phyloP scores from a whole-genome alignment of 169 alveolate genomes.

The Eimeria praecox region DNA sequence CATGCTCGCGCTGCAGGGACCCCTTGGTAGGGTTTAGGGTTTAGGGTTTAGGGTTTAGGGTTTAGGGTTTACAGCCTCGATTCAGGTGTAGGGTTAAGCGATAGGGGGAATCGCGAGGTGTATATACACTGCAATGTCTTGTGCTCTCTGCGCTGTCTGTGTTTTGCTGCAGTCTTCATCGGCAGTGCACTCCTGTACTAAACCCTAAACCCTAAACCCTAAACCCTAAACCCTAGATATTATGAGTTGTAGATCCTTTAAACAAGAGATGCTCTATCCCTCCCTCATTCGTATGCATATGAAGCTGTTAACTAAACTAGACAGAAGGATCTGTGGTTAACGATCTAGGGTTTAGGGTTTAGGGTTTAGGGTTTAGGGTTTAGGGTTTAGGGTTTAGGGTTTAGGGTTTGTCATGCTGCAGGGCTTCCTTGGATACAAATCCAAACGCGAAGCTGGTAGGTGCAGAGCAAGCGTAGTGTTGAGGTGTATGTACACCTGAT shows the following conservation, averaged over 20 bases:
- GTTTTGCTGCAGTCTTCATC: neutral
- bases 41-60: constrained; percentile 34
- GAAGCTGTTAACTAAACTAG: neutral
- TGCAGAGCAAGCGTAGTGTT: neutral
- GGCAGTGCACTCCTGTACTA: neutral
- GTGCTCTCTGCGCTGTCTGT: neutral
- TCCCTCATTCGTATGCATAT: constrained; percentile 64
- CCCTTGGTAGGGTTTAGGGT: constrained; percentile 38
- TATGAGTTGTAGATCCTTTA: neutral
- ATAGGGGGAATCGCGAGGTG: no score
- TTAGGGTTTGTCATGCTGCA: constrained; percentile 5
- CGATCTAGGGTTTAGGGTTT: neutral
- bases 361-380: neutral
- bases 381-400: constrained; percentile 4
- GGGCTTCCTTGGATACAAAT: constrained; percentile 59
- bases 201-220: neutral
- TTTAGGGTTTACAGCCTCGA: neutral
- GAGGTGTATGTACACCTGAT: neutral
- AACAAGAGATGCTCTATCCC: neutral
- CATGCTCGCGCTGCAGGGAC: constrained; percentile 46
- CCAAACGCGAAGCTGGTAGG: constrained; percentile 61
- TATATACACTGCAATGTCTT: no score
- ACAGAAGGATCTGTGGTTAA: neutral
- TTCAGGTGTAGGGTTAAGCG: no score
- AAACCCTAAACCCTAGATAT: neutral